Evolutionary conservation across 768 basidiomycete genomes (phyloP).

Genomic region (Lactarius quietus): DNA sequence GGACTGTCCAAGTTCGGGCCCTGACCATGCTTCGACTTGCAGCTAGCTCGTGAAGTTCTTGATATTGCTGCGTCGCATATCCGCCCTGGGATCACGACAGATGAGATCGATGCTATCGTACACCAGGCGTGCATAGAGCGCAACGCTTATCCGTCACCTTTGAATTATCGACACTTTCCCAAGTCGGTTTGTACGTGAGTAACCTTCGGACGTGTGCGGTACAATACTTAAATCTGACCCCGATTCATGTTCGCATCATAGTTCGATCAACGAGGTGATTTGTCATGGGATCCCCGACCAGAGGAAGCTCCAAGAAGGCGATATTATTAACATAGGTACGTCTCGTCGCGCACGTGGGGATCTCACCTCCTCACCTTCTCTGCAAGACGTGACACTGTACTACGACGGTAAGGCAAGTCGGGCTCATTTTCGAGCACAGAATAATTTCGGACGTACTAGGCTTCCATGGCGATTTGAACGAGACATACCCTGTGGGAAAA

Average conservation of each 20-base stretch:
- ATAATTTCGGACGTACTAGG: constrained; percentile 42
- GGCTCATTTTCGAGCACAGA: constrained; percentile 4
- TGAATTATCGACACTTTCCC: constrained; percentile 88
- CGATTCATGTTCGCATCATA: constrained; percentile 29
- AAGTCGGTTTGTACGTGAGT: constrained; percentile 96
- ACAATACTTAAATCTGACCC: background rate
- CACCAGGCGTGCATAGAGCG: constrained; percentile 90
- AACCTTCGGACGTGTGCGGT: constrained; percentile 7
- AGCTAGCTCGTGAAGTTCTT: constrained; percentile 92
- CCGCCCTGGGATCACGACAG: constrained; percentile 90
- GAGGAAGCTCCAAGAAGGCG: constrained; percentile 80
- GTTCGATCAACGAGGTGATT: constrained; percentile 92
- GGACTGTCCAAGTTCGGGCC: constrained; percentile 13
- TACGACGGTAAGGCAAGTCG: constrained; percentile 55
- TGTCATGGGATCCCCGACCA: constrained; percentile 97
- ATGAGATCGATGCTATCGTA: constrained; percentile 90
- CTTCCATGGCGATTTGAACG: constrained; percentile 91
- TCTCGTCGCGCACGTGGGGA: constrained; percentile 18
- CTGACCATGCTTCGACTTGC: constrained; percentile 11
- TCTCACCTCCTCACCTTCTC: constrained; percentile 16
- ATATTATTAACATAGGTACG: constrained; percentile 92
- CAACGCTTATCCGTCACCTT: constrained; percentile 88
- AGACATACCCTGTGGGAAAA: constrained; percentile 84
- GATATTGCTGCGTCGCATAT: constrained; percentile 86
- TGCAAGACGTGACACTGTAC: constrained; percentile 72